Base-by-base conservation (phyloP, 2,329 filamentous ascomycete genomes). In the Amesomyces nigricolor region DNA sequence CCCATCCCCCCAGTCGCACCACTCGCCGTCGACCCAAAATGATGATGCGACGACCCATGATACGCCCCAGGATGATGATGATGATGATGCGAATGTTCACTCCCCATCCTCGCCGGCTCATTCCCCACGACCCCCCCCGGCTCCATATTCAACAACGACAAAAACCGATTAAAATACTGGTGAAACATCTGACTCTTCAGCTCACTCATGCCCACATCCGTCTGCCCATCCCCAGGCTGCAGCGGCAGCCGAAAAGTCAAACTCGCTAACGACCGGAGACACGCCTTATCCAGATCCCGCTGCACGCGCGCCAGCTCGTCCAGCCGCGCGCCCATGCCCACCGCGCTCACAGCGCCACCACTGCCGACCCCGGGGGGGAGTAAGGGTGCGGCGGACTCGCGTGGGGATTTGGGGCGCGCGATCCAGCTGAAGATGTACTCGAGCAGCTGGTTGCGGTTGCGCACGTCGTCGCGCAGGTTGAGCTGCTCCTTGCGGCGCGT, bases 161-260 rank as follows among this genome's bases (percentile, higher is more conserved):
- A 72, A 63, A 88, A 87, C 7, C 83, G 76, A 59, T 85, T 87
- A 70, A 88, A 87, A 66, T 88, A 88, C 6, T 79, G 82, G 58
- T 86, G 82, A 64, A 88, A 88, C 79, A 87, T 83, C 63, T 87
- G 81, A 0, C 82, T 85, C 65, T 87, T 87, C 51, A 85, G 75
- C 67, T 87, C 85, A 61, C 82, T 86, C 51, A 81, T 83, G 44
- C 83, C 81, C 1, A 81, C 83, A 68, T 88, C 85, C 11, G 77
- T 82, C 61, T 85, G 82, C 5, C 80, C 81, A 51, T 87, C 84
- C 1, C 78, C 78, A 1, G 84, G 82, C 61, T 87, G 85, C 13
- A 88, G 71, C 14, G 85, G 84, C 4, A 88, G 72, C 10, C 84
- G 80, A 65, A 82, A 86, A 0, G 85, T 86, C 26, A 88, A 73